These are phyloP conservation scores for Alternaria ethzedia DNA, from an alignment of 2,329 filamentous ascomycete genomes.

Conservation along the genomic window DNA sequence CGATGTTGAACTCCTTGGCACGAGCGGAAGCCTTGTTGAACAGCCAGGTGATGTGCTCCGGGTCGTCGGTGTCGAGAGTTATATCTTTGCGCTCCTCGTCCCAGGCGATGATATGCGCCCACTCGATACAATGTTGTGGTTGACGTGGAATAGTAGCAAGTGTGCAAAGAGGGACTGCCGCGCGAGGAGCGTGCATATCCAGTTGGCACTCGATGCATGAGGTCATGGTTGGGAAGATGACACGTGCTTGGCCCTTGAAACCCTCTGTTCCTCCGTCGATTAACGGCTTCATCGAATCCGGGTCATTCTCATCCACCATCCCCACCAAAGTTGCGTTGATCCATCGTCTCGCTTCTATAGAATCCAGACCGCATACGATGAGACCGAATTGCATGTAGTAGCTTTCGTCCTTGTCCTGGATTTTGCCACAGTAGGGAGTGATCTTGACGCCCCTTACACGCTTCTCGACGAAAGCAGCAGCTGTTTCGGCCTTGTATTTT, in stretches of 20 bases:
- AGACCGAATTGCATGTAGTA: slow-evolving; percentile 98
- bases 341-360: slow-evolving; percentile 96
- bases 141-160: slow-evolving; percentile 95
- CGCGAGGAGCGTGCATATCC: slow-evolving; percentile 96
- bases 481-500: slow-evolving; percentile 90
- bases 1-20: slow-evolving; percentile 86
- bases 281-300: slow-evolving; percentile 87
- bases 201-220: slow-evolving; percentile 98
- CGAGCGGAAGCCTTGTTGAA: slow-evolving; percentile 83
- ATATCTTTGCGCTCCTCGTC: slow-evolving; percentile 74
- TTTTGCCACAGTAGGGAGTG: slow-evolving; percentile 90
- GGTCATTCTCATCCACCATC: slow-evolving; percentile 83
- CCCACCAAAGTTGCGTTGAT: slow-evolving; percentile 93
- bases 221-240: slow-evolving; percentile 89
- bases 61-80: slow-evolving; percentile 90
- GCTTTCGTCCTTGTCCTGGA: slow-evolving; percentile 94
- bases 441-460: slow-evolving; percentile 91
- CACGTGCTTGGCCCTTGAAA: slow-evolving; percentile 95
- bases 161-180: slow-evolving; percentile 95
- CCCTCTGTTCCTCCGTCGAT: slow-evolving; percentile 98
- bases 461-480: slow-evolving; percentile 87
- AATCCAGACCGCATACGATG: slow-evolving; percentile 92
- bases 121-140: slow-evolving; percentile 97
- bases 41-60: slow-evolving; percentile 97
- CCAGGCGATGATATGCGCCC: slow-evolving; percentile 99